These are phyloP conservation scores for Periglandula ipomoeae DNA, from an alignment of 2,329 filamentous ascomycete species.

Conservation along the genomic window DNA sequence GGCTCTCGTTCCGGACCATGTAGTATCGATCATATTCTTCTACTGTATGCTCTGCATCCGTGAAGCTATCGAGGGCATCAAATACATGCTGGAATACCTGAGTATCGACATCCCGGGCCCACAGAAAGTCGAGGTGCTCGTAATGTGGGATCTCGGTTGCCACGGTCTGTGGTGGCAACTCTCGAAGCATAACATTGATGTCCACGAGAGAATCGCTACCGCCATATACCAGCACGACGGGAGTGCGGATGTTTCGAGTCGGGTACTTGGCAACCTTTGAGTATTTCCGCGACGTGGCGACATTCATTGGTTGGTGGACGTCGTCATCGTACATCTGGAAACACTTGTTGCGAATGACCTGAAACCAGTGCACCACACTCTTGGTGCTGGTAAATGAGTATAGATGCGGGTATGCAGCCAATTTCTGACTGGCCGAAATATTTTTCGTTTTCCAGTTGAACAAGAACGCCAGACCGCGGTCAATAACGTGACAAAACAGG, in stretches of 20 bases:
- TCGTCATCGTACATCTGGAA: conserved; percentile 99
- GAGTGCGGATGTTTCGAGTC: conserved; percentile 93
- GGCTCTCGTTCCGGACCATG: conserved; percentile 39
- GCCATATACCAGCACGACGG: conserved; percentile 87
- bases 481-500: conserved; percentile 82
- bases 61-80: conserved; percentile 70
- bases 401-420: conserved; percentile 89
- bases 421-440: conserved; percentile 78
- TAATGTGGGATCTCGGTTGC: conserved; percentile 85
- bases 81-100: conserved; percentile 90
- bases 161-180: conserved; percentile 75
- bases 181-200: conserved; percentile 83
- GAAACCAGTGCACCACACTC: conserved; percentile 97
- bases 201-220: conserved; percentile 91
- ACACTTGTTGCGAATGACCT: conserved; percentile 90
- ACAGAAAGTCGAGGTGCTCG: conserved; percentile 94
- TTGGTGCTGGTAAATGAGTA: conserved; percentile 98
- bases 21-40: conserved; percentile 53
- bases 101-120: conserved; percentile 75
- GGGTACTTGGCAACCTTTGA: conserved; percentile 96
- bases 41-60: conserved; percentile 44
- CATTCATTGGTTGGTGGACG: conserved; percentile 64
- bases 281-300: conserved; percentile 67
- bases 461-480: conserved; percentile 69
- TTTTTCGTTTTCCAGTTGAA: conserved; percentile 87